phyloP scores from a whole-genome alignment of 1,284 basidiomycete species.

The Schizophyllum commune region DNA sequence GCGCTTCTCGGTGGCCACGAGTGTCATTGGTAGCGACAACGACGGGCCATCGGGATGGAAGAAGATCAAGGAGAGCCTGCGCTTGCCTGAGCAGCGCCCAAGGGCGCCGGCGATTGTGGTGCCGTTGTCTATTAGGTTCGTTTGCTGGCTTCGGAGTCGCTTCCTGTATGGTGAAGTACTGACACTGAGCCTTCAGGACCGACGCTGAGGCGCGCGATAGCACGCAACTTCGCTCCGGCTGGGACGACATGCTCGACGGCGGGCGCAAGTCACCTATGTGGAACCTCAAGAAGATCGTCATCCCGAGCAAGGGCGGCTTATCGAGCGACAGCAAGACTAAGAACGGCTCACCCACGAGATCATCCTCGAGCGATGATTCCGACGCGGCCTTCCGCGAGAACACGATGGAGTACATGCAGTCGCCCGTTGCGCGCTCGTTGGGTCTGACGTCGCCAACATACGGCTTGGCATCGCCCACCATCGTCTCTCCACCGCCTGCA shows the following conservation, averaged over 20 bases:
- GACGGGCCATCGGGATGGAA: neutral
- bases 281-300: slow-evolving; percentile 16
- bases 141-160: neutral
- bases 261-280: slow-evolving; percentile 15
- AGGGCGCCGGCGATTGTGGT: neutral
- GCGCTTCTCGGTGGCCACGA: neutral
- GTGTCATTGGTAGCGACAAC: neutral
- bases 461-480: neutral
- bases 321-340: slow-evolving; percentile 17
- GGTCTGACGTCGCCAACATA: slow-evolving; percentile 19
- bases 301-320: slow-evolving; percentile 18
- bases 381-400: slow-evolving; percentile 41
- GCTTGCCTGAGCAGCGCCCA: neutral
- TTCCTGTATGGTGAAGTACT: too few relatives aligned
- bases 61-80: neutral
- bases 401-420: slow-evolving; percentile 37
- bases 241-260: slow-evolving; percentile 41
- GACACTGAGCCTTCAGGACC: too few relatives aligned
- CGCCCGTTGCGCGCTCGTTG: slow-evolving; percentile 28
- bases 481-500: slow-evolving; percentile 16
- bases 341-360: slow-evolving; percentile 17
- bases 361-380: slow-evolving; percentile 18
- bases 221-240: slow-evolving; percentile 41
- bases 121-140: slow-evolving; percentile 2
- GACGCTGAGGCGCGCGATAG: slow-evolving; percentile 17